Percentiles rank a stretch among this genome's conserved stretches.
Evolutionary conservation across 2,329 filamentous ascomycete genomes (phyloP).

Genomic region (Alternaria dauci): DNA sequence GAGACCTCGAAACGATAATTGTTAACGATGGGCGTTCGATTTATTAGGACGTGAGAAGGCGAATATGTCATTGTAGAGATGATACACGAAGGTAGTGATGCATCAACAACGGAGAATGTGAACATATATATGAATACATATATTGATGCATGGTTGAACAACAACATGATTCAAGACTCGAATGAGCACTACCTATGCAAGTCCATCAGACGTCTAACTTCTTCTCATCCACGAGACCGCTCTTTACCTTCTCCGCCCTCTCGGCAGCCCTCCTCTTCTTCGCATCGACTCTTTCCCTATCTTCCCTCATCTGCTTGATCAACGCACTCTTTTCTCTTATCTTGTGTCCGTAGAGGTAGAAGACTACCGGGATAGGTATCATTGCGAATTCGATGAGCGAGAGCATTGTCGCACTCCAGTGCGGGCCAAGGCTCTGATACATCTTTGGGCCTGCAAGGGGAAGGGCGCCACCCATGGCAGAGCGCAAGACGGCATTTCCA

Average conservation of each 20-base stretch:
- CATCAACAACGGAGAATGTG: too few relatives aligned
- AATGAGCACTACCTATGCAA: background rate
- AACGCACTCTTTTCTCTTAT: slow-evolving; percentile 65
- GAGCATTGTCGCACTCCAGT: slow-evolving; percentile 81
- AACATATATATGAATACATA: too few relatives aligned
- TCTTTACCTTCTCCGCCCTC: slow-evolving; percentile 54
- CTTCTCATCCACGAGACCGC: slow-evolving; percentile 15
- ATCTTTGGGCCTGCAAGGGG: slow-evolving; percentile 78
- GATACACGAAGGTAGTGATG: too few relatives aligned
- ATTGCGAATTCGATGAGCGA: slow-evolving; percentile 76
- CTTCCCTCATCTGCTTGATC: slow-evolving; percentile 59
- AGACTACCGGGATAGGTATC: slow-evolving; percentile 81
- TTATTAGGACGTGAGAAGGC: too few relatives aligned
- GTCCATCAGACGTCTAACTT: slow-evolving; percentile 21
- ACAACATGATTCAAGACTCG: background rate
- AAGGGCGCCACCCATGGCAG: slow-evolving; percentile 76
- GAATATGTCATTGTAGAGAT: too few relatives aligned
- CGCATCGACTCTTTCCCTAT: slow-evolving; percentile 53
- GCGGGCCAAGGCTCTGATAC: slow-evolving; percentile 66
- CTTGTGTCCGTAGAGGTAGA: slow-evolving; percentile 69
- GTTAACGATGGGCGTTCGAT: too few relatives aligned
- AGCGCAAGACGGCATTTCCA: slow-evolving; percentile 78
- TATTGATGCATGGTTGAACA: background rate
- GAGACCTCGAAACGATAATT: too few relatives aligned
- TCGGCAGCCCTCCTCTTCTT: slow-evolving; percentile 51